Evolutionary conservation across 1,284 basidiomycete genomes (phyloP).

Genomic region (Austroboletus novae-zelandiae): DNA sequence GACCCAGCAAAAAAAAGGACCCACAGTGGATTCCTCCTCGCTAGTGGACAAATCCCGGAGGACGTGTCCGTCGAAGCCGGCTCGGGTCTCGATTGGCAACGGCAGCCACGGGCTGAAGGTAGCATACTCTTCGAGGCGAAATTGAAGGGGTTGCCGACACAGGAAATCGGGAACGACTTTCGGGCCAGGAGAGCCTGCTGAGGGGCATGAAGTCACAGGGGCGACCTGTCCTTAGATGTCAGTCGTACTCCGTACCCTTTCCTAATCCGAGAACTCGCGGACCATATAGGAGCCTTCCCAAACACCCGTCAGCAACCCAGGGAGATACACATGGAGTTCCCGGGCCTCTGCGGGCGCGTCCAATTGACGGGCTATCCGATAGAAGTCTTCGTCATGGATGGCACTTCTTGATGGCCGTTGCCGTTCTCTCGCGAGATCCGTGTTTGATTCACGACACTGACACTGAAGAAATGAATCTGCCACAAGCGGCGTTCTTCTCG

Average conservation of each 20-base stretch:
- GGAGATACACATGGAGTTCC: constrained; percentile 35
- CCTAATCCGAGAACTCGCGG: constrained; percentile 21
- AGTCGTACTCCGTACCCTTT: constrained; percentile 14
- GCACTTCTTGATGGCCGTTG: constrained; percentile 36
- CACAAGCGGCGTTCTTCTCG: constrained; percentile 42
- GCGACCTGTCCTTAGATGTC: constrained; percentile 28
- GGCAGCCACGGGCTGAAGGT: constrained; percentile 34
- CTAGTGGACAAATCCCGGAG: constrained; percentile 21
- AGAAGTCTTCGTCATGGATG: constrained; percentile 43
- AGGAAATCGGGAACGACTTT: constrained; percentile 27
- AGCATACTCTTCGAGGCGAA: constrained; percentile 30
- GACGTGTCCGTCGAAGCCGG: constrained; percentile 27
- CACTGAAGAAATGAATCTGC: constrained; percentile 37
- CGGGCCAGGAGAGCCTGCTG: constrained; percentile 6
- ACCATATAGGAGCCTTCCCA: constrained; percentile 62
- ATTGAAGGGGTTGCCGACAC: constrained; percentile 36
- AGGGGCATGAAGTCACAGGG: constrained; percentile 18
- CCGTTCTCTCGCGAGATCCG: constrained; percentile 33
- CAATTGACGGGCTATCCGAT: constrained; percentile 31
- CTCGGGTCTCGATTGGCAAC: constrained; percentile 23
- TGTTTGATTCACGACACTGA: constrained; percentile 30
- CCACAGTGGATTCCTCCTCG: constrained; percentile 25
- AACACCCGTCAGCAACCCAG: constrained; percentile 46
- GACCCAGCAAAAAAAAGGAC: constrained; percentile 9
- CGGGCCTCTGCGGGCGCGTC: constrained; percentile 21